Evolutionary conservation across 1,284 basidiomycete genomes (phyloP).

Genomic region (Cryptococcus sp.): DNA sequence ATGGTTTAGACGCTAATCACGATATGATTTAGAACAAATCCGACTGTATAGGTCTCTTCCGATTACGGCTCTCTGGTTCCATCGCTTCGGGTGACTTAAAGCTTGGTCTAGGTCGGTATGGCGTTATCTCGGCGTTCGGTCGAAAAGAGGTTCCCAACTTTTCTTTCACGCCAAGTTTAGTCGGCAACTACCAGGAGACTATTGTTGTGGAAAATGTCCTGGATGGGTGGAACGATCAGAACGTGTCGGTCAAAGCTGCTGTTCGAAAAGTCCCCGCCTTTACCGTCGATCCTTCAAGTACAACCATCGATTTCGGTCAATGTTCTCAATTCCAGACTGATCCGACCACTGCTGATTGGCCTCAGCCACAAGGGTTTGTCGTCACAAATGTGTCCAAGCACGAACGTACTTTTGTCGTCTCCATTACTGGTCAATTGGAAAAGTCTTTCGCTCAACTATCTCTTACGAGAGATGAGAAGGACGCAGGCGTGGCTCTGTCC

Average conservation of each 20-base stretch:
- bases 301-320: constrained; percentile 45
- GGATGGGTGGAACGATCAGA: constrained; percentile 55
- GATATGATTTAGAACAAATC: constrained; percentile 48
- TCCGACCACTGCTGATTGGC: constrained; percentile 14
- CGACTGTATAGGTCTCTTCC: constrained; percentile 56
- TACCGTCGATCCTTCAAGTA: constrained; percentile 47
- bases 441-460: constrained; percentile 11
- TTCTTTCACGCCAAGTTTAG: constrained; percentile 53
- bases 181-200: constrained; percentile 56
- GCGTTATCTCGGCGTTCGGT: constrained; percentile 57
- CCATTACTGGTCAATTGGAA: constrained; percentile 30
- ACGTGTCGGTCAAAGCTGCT: constrained; percentile 55
- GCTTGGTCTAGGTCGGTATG: constrained; percentile 56
- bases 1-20: background rate
- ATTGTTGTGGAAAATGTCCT: constrained; percentile 57
- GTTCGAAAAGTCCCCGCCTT: constrained; percentile 56
- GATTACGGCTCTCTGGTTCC: constrained; percentile 57
- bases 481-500: constrained; percentile 49
- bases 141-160: constrained; percentile 56
- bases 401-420: constrained; percentile 54
- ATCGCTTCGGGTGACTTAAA: constrained; percentile 58
- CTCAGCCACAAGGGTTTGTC: constrained; percentile 42
- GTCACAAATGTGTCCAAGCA: constrained; percentile 55
- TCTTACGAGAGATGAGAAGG: constrained; percentile 44
- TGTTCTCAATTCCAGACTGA: constrained; percentile 14